phyloP scores from a whole-genome alignment of 2,329 filamentous ascomycete genomes.

The Colletotrichum truncatum region DNA sequence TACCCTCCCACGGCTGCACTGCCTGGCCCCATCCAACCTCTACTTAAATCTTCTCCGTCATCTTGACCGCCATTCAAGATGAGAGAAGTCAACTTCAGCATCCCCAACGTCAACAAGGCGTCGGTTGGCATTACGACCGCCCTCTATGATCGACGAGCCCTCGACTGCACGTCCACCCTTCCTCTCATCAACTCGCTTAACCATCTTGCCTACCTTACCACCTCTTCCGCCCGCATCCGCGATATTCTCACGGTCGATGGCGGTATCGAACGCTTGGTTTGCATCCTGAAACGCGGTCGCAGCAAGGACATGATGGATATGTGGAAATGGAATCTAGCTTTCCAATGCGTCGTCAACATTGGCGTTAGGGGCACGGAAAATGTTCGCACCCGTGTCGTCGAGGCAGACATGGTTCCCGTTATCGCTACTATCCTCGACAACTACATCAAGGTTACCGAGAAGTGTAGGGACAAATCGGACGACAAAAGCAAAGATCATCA shows the following conservation, averaged over 20 bases:
- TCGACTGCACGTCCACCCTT: constrained; percentile 97
- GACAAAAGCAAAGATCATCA: constrained; percentile 77
- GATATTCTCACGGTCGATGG: constrained; percentile 99
- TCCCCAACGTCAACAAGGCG: constrained; percentile 99
- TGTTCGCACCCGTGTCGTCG: constrained; percentile 93
- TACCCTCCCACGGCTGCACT: constrained; percentile 24
- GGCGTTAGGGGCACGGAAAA: constrained; percentile 94
- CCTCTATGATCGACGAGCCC: constrained; percentile 94
- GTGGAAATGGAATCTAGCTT: constrained; percentile 99
- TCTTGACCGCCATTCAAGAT: constrained; percentile 65
- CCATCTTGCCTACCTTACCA: constrained; percentile 97
- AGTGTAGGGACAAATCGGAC: constrained; percentile 86
- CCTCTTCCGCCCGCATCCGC: constrained; percentile 94
- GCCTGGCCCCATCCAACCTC: constrained; percentile 27
- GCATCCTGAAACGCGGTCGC: constrained; percentile 96
- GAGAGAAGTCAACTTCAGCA: constrained; percentile 99
- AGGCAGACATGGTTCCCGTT: constrained; percentile 98
- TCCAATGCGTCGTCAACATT: constrained; percentile 99
- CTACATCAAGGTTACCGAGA: constrained; percentile 96
- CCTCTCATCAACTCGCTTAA: constrained; percentile 99
- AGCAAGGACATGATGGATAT: constrained; percentile 99
- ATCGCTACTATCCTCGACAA: constrained; percentile 98
- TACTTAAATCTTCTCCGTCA: not conserved
- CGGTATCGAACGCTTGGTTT: constrained; percentile 94
- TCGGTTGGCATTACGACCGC: constrained; percentile 98